Conservation (phyloP, 176 grass and related monocot genomes). For the Eragrostis nindensis region DNA sequence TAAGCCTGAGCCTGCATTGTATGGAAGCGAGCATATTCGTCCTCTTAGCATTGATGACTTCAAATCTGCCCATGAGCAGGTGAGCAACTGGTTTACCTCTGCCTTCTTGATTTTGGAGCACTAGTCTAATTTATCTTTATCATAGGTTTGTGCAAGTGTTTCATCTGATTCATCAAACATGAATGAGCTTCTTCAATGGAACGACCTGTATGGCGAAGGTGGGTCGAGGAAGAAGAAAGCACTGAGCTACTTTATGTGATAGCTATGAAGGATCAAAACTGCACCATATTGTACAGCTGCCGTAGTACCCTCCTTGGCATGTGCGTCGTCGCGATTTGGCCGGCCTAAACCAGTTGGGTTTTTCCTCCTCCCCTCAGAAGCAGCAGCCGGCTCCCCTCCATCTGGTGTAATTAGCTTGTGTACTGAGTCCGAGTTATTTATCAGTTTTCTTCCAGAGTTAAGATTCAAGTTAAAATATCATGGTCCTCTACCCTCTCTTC, state of each 20-base stretch:
- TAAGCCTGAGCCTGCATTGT: conserved; percentile 65
- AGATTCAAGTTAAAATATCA: conserved; percentile 29
- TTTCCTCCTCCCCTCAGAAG: conserved; percentile 47
- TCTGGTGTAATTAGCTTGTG: conserved; percentile 60
- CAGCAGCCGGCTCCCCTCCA: conserved; percentile 1
- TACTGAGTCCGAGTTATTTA: conserved; percentile 45
- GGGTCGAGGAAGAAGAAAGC: conserved; percentile 96
- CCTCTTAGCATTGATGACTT: conserved; percentile 88
- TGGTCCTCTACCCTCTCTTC: not conserved
- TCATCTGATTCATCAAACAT: conserved; percentile 95
- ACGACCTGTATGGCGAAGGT: conserved; percentile 96
- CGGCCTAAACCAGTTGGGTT: conserved; percentile 44
- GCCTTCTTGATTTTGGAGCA: not conserved
- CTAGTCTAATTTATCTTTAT: not conserved
- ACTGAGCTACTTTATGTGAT: conserved; percentile 99
- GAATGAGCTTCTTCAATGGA: conserved; percentile 95
- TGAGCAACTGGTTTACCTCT: conserved; percentile 33
- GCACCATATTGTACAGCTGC: conserved; percentile 51
- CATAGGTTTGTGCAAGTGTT: conserved; percentile 93
- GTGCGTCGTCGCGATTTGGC: conserved; percentile 38
- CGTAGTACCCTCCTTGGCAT: conserved; percentile 41
- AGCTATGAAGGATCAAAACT: conserved; percentile 12
- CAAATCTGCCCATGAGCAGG: conserved; percentile 99
- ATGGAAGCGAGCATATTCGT: conserved; percentile 84
- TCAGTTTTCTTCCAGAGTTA: conserved; percentile 38